Percentiles rank a stretch among this genome's conserved stretches.
These are phyloP conservation scores for Wickerhamomyces alni DNA, from an alignment of 805 yeast species.

Conservation along the genomic window DNA sequence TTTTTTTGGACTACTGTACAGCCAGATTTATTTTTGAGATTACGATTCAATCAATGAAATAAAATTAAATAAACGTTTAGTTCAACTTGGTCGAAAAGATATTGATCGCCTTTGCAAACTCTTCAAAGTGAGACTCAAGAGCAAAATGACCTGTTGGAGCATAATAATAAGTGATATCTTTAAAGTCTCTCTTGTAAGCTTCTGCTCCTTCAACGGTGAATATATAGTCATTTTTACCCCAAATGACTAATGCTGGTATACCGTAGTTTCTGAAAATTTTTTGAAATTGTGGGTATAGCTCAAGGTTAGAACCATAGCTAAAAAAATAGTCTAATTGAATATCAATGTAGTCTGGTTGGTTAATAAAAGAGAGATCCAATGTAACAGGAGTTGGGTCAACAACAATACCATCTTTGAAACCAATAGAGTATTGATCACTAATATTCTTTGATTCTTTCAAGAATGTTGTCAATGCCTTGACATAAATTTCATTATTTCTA, in stretches of 20 bases:
- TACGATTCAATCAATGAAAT: too few relatives aligned
- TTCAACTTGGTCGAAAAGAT: neutral
- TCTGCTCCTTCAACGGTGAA: conserved; percentile 32
- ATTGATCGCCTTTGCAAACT: conserved; percentile 26
- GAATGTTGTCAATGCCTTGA: conserved; percentile 11
- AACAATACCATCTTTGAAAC: conserved; percentile 19
- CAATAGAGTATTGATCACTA: conserved; percentile 27
- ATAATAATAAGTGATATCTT: conserved; percentile 23
- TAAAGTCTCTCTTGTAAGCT: conserved; percentile 30
- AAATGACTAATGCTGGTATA: conserved; percentile 31
- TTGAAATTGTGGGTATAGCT: conserved; percentile 32
- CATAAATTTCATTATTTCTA: conserved; percentile 10
- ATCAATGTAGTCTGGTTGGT: conserved; percentile 20
- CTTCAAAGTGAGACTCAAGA: conserved; percentile 23
- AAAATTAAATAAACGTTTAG: too few relatives aligned
- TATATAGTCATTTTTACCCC: conserved; percentile 37
- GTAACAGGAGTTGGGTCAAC: conserved; percentile 29
- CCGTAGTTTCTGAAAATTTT: conserved; percentile 24
- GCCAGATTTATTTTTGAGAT: too few relatives aligned
- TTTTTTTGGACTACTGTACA: too few relatives aligned
- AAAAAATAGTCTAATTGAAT: conserved; percentile 30
- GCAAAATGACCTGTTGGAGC: conserved; percentile 36
- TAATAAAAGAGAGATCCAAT: conserved; percentile 26
- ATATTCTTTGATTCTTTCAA: conserved; percentile 17
- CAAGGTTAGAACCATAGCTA: conserved; percentile 31